Base-by-base conservation (phyloP, 352 stramenopile genomes). In the Globisporangium middletonii region DNA sequence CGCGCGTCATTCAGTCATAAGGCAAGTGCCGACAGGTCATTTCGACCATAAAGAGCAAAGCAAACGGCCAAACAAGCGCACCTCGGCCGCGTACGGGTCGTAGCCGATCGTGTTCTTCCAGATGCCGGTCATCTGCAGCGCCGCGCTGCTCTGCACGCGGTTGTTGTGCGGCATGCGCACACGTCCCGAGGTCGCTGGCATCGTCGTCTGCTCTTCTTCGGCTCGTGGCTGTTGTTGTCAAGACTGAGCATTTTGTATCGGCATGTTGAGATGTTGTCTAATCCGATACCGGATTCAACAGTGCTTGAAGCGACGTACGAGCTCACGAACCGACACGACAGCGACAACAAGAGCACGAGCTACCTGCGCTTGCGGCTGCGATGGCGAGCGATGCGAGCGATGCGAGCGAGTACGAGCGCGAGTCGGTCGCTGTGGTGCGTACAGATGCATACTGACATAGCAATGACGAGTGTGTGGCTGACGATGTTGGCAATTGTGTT, bases 81-180 rank as follows among this genome's bases (percentile, higher is more conserved):
- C 63, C 35, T 80, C 70, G 43, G 76, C 78, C 2, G 94, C 93
- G 62, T 98, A 97, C 16, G 94, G 94, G 75, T 98, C 94, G 55
- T 98, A 96, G 50, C 94, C 94, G 67, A 99, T 99, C 3, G 95
- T 98, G 60, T 98, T 95, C 58, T 87, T 96, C 96, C 95, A 99
- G 45, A 98, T 99, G 27, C 91, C 93, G 45, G 82, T 97, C 74
- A 97, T 98, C 79, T 97, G 94, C 8, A 99, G 85, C 56, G 94
- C 79, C 37, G 80, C 79, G 56, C 81, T 96, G 53, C 91, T 97
- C 67, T 94, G 92, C 79, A 99, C 96, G 66, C 94, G 89, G 77
- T 98, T 98, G 77, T 98, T 98, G 78, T 98, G 94, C 66, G 96
- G 96, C 93, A 98, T 98, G 55, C 92, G 86, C 71, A 96, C 83